A percentile compares a stretch with the other conserved stretches of the same genome.
These are phyloP conservation scores for Sclerotinia nivalis DNA, from an alignment of 2,329 filamentous ascomycete species.

Conservation along the genomic window DNA sequence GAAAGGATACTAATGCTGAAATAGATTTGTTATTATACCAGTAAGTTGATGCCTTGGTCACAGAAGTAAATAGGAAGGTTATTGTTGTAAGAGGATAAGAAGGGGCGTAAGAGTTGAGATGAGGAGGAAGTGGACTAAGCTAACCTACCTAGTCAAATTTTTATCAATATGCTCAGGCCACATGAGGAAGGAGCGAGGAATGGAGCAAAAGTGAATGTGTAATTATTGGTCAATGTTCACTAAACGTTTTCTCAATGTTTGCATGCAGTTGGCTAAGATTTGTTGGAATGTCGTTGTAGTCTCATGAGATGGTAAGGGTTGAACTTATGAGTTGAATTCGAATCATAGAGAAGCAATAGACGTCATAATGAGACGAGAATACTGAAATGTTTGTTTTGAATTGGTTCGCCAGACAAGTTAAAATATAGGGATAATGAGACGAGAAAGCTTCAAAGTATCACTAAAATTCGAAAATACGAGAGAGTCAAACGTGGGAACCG, in stretches of 20 bases:
- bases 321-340: not conserved
- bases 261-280: not conserved
- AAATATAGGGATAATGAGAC: not conserved
- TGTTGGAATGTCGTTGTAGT: not conserved
- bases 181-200: not conserved
- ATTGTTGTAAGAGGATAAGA: not conserved
- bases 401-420: not conserved
- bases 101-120: not conserved
- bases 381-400: not conserved
- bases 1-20: not conserved
- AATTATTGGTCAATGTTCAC: not conserved
- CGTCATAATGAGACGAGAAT: not conserved
- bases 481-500: not conserved
- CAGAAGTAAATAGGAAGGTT: not conserved
- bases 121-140: not conserved
- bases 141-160: not conserved
- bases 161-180: not conserved
- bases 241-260: not conserved
- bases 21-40: not conserved
- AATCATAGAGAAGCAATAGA: not conserved
- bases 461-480: accelerated
- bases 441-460: not conserved
- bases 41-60: not conserved
- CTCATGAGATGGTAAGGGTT: too few species aligned
- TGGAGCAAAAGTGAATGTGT: not conserved